Evolutionary conservation across 108 stramenopile species (phyloP).

Genomic region (Cyclostephanos invisitatus): DNA sequence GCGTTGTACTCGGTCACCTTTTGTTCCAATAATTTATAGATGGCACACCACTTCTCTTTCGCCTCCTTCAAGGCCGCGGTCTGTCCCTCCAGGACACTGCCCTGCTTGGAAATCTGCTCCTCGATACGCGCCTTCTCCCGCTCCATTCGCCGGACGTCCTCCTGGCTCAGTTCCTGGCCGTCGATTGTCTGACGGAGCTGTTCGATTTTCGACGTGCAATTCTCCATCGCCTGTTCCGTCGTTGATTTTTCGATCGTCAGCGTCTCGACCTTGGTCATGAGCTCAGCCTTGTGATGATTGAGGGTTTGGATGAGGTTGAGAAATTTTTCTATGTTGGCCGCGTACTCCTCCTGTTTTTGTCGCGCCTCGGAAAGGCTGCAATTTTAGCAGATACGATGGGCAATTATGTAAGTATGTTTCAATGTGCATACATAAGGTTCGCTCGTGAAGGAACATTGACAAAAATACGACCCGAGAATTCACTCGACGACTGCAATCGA

Average conservation of each 20-base stretch:
- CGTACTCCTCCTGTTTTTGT: slow-evolving; percentile 74
- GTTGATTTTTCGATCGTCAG: slow-evolving; percentile 56
- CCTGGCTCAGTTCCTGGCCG: slow-evolving; percentile 67
- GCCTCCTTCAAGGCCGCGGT: slow-evolving; percentile 52
- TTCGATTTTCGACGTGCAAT: slow-evolving; percentile 38
- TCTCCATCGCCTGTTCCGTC: slow-evolving; percentile 55
- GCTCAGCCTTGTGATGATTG: slow-evolving; percentile 68
- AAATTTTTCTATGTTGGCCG: slow-evolving; percentile 87
- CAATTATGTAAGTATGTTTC: background rate
- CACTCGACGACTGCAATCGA: background rate
- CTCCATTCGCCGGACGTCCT: slow-evolving; percentile 75
- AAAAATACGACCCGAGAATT: background rate
- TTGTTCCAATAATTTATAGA: slow-evolving; percentile 52
- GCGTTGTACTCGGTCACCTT: slow-evolving; percentile 62
- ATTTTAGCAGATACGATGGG: background rate
- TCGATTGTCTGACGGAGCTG: slow-evolving; percentile 52
- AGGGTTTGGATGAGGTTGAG: slow-evolving; percentile 78
- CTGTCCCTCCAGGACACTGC: slow-evolving; percentile 42
- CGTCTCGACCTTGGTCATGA: slow-evolving; percentile 67
- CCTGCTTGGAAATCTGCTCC: slow-evolving; percentile 64
- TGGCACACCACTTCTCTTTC: slow-evolving; percentile 44
- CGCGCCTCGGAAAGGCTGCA: slow-evolving; percentile 63
- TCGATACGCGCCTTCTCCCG: slow-evolving; percentile 60
- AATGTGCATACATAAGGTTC: background rate
- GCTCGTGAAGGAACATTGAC: background rate